Percentiles rank a stretch among this genome's conserved stretches.
These are phyloP conservation scores for Fusarium goolgardi DNA, from an alignment of 2,329 filamentous ascomycete species.

Conservation along the genomic window DNA sequence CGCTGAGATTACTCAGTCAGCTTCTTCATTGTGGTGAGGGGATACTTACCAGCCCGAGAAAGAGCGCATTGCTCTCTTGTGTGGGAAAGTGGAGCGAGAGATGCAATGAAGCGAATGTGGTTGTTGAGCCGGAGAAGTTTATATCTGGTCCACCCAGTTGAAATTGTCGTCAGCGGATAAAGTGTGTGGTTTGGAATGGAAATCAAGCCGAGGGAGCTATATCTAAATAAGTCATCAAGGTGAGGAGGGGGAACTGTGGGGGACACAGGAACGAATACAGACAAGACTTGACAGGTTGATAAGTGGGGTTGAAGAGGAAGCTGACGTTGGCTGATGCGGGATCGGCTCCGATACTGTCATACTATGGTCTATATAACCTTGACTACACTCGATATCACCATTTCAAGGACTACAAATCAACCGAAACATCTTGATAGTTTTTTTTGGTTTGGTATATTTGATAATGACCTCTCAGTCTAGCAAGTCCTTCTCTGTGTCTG, in stretches of 20 bases:
- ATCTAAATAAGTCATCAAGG: constrained; percentile 23
- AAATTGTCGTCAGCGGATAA: not conserved
- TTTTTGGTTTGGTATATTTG: accelerated
- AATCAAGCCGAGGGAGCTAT: not conserved
- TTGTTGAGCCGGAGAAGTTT: not conserved
- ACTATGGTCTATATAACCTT: not conserved
- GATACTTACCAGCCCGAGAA: constrained; percentile 40
- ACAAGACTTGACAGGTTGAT: not conserved
- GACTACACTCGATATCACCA: accelerated
- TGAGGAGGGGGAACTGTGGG: constrained; percentile 31
- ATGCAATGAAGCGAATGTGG: not conserved
- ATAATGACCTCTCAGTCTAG: constrained; percentile 17
- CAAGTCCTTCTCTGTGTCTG: constrained; percentile 36
- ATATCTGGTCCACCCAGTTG: not conserved
- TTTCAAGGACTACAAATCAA: accelerated
- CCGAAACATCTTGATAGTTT: accelerated
- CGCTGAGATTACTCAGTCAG: constrained; percentile 15
- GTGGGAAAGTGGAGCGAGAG: accelerated
- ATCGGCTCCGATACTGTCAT: not conserved
- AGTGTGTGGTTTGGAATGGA: not conserved
- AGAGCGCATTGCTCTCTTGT: constrained; percentile 31
- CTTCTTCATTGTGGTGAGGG: accelerated
- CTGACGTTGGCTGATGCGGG: not conserved
- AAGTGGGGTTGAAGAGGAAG: constrained; percentile 9
- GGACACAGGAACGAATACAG: not conserved